These are phyloP conservation scores for Xylariaceae sp. DNA, from an alignment of 2,329 filamentous ascomycete genomes.

Conservation along the genomic window DNA sequence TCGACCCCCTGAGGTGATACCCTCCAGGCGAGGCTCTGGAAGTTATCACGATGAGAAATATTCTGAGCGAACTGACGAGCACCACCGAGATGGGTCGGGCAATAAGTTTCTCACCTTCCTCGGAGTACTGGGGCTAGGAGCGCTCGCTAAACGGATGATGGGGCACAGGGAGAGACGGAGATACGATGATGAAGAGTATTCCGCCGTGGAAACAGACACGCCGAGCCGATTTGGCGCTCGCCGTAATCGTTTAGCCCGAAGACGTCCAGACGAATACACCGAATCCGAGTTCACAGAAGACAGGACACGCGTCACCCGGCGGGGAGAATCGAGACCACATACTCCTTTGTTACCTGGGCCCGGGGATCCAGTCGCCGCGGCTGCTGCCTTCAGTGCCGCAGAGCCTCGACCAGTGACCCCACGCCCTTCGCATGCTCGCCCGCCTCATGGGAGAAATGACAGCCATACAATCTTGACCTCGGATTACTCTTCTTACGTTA, in stretches of 20 bases:
- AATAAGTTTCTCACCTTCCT: conserved; percentile 57
- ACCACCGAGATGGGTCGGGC: conserved; percentile 46
- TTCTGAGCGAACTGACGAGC: conserved; percentile 43
- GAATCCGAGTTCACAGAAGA: conserved; percentile 46
- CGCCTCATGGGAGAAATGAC: conserved; percentile 35
- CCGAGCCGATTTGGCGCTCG: conserved; percentile 41
- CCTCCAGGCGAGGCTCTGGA: conserved; percentile 48
- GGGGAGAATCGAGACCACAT: conserved; percentile 25
- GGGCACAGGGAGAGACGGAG: conserved; percentile 45
- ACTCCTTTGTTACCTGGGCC: conserved; percentile 45
- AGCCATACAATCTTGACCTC: conserved; percentile 43
- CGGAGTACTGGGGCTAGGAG: conserved; percentile 58
- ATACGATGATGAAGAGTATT: conserved; percentile 56
- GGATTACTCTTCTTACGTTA: conserved; percentile 58
- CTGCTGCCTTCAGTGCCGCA: conserved; percentile 43
- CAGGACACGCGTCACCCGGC: conserved; percentile 23
- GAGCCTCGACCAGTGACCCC: conserved; percentile 43
- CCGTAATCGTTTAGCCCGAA: conserved; percentile 27
- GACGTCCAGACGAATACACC: conserved; percentile 29
- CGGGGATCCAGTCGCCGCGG: conserved; percentile 38
- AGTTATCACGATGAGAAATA: conserved; percentile 66
- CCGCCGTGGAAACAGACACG: conserved; percentile 58
- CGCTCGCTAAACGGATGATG: conserved; percentile 55
- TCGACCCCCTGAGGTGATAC: conserved; percentile 42
- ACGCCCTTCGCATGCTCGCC: conserved; percentile 41